These are phyloP conservation scores for Vigna mungo DNA, from an alignment of 306 rosid species.

Conservation along the genomic window DNA sequence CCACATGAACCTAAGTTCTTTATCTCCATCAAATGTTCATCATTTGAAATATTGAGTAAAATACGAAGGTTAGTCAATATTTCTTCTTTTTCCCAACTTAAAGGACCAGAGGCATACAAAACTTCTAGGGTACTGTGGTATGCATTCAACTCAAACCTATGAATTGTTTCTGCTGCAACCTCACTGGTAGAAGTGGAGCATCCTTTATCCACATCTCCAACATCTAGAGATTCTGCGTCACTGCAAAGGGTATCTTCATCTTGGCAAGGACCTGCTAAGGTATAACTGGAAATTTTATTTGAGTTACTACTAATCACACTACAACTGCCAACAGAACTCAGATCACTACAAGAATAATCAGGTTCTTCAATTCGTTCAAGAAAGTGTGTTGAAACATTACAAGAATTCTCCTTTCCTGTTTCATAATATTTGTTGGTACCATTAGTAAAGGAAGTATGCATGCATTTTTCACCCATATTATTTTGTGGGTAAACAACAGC, in stretches of 20 bases:
- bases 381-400: conserved; percentile 48
- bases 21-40: conserved; percentile 68
- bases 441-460: conserved; percentile 60
- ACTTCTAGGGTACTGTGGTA: conserved; percentile 67
- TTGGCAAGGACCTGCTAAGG: conserved; percentile 59
- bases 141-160: conserved; percentile 82
- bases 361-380: conserved; percentile 59
- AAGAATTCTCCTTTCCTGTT: conserved; percentile 48
- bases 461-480: conserved; percentile 67
- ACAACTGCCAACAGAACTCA: conserved; percentile 91
- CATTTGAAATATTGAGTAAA: conserved; percentile 84
- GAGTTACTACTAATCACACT: conserved; percentile 59
- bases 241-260: conserved; percentile 62
- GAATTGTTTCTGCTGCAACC: conserved; percentile 57
- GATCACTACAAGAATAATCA: conserved; percentile 59
- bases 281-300: conserved; percentile 49
- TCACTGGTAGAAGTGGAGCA: conserved; percentile 48
- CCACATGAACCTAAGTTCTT: conserved; percentile 48
- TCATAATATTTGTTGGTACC: conserved; percentile 53
- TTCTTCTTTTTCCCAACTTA: conserved; percentile 92
- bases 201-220: conserved; percentile 53
- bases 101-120: conserved; percentile 84
- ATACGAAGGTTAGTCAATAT: conserved; percentile 85
- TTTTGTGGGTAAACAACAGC: conserved; percentile 70
- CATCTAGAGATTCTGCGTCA: conserved; percentile 69